Percentiles rank a stretch among this genome's conserved stretches.
Conservation (phyloP, 148 eudicot genomes). For the Mesembryanthemum crystallinum region DNA sequence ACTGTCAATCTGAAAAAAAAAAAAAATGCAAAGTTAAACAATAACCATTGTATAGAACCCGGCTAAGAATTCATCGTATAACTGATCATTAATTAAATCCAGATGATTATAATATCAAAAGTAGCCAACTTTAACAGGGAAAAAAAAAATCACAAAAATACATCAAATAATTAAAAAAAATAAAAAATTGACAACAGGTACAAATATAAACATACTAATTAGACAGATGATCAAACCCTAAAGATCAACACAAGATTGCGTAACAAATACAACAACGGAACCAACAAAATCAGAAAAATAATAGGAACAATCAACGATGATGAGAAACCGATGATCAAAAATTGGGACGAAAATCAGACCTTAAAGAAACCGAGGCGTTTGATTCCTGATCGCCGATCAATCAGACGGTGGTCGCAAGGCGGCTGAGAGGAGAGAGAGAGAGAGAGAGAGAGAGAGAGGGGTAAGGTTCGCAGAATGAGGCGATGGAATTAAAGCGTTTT, state of each 20-base stretch:
- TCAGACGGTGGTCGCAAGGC: conserved; percentile 22
- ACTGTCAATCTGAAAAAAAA: too few relatives aligned
- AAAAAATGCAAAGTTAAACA: background rate
- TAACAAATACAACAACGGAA: conserved; percentile 2
- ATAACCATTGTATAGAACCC: background rate
- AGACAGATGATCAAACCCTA: background rate
- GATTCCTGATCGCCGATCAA: conserved; percentile 5
- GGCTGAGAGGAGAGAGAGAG: conserved; percentile 17
- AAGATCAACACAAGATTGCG: background rate
- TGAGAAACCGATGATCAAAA: conserved; percentile 11
- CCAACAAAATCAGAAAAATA: background rate
- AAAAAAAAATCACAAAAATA: background rate
- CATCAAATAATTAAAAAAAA: background rate
- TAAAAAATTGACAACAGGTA: background rate
- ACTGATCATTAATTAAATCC: background rate
- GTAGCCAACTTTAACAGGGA: conserved; percentile 1
- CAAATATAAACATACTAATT: background rate
- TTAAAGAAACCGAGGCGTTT: background rate
- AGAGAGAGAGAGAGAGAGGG: conserved; percentile 18
- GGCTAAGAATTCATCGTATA: background rate
- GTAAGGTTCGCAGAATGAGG: conserved; percentile 26
- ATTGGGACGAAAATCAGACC: conserved; percentile 20
- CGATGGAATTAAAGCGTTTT: conserved; percentile 16
- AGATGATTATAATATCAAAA: background rate
- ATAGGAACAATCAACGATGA: background rate